Conservation (phyloP, 495 filamentous ascomycete species). For the Lepraria neglecta region DNA sequence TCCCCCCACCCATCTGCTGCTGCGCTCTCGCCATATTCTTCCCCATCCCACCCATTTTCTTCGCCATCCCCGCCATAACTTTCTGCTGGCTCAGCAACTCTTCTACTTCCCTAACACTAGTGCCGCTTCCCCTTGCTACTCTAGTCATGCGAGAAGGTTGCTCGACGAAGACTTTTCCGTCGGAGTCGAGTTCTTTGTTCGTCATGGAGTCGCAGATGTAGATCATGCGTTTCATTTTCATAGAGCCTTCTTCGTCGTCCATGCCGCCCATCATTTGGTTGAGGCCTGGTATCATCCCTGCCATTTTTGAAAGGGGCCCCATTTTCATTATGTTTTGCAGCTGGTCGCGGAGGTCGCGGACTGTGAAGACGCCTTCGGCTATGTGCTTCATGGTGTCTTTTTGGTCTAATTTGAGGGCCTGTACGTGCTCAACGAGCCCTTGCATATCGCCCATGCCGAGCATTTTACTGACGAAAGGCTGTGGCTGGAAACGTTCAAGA, state of each 20-base stretch:
- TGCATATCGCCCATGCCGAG: slow-evolving; percentile 97
- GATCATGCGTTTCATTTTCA: slow-evolving; percentile 95
- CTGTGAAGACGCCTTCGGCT: slow-evolving; percentile 88
- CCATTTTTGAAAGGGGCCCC: slow-evolving; percentile 95
- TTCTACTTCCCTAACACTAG: slow-evolving; percentile 89
- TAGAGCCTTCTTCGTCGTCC: slow-evolving; percentile 89
- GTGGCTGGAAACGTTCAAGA: slow-evolving; percentile 84
- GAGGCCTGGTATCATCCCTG: slow-evolving; percentile 96
- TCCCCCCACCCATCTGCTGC: slow-evolving; percentile 78
- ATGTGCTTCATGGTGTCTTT: slow-evolving; percentile 99
- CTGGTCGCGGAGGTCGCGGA: slow-evolving; percentile 92
- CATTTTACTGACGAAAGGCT: slow-evolving; percentile 83
- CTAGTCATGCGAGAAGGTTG: slow-evolving; percentile 92
- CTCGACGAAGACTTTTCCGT: slow-evolving; percentile 89
- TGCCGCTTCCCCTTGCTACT: slow-evolving; percentile 82
- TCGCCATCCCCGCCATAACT: slow-evolving; percentile 99
- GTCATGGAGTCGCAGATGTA: slow-evolving; percentile 99
- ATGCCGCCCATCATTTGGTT: slow-evolving; percentile 87
- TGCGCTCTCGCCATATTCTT: slow-evolving; percentile 94
- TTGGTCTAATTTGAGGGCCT: slow-evolving; percentile 91
- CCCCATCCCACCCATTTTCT: slow-evolving; percentile 95
- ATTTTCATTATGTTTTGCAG: slow-evolving; percentile 99
- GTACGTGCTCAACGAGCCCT: slow-evolving; percentile 92
- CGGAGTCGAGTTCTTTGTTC: slow-evolving; percentile 83
- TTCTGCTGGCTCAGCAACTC: slow-evolving; percentile 94